Base-by-base conservation (phyloP, 345 rosid genomes). In the Acer yangbiense region DNA sequence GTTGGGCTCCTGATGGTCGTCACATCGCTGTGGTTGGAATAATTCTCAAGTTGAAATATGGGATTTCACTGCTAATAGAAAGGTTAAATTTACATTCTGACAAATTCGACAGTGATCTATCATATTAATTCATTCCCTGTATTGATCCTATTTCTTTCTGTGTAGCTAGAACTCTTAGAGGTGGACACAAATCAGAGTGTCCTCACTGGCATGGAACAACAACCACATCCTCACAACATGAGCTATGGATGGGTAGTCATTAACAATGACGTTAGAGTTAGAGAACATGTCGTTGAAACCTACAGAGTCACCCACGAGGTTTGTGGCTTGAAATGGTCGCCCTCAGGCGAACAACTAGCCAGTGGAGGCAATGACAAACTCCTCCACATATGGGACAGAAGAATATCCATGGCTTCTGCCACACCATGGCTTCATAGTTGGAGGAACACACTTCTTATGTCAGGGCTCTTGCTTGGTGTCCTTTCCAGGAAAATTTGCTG, bases 401-500 rank as follows among this genome's bases (percentile, higher is more conserved):
- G 27, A 27, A 27, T 1, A 55, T 81, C 86, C 16, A 9, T 68
- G 77, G 83, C 85, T 2, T 85, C 89, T 9, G 41, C 86, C 6
- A 78, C 86, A 9, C 92, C 64, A 69, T 88, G 88, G 87, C 86
- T 88, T 39, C 92, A 88, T 78, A 75, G 74, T 63, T 88, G 16
- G 85, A 86, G 62, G 91, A 85, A 3, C 92, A 89, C 77, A n/a
- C n/a, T n/a, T n/a, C n/a, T n/a, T n/a, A n/a, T n/a, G n/a, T n/a
- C n/a, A n/a, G n/a, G n/a, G n/a, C 92, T 41, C 87, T 89, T 39
- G 89, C 90, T 25, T 89, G 90, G 91, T 86, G 91, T 73, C 91
- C 91, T 21, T 88, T 88, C 77, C 90, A 88, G 80, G 71, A 82
- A 29, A 86, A 88, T 68, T 67, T 88, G 76, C 82, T 89, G 16